Evolutionary conservation across 352 stramenopile genomes (phyloP), one percentile per base, ranked within the genome.

Genomic region (Globisporangium paroecandrum): DNA sequence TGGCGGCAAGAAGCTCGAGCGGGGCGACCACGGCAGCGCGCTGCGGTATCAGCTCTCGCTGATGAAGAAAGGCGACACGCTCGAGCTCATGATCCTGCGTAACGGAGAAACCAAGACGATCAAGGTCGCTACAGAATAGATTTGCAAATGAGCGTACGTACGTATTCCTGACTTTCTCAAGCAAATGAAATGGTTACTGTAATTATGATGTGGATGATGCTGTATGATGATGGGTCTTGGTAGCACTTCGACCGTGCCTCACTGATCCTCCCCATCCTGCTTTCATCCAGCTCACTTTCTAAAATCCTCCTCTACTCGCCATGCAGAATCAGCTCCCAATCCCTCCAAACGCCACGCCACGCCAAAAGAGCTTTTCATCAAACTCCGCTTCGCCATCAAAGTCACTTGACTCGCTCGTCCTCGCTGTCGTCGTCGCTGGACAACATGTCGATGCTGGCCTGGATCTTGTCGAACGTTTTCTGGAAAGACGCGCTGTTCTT

Each of bases 401-500:
- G 9, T 10, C 29, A 32, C 43, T 63, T 36, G 4, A 12, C 51
- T 20, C 15, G n/a, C 43, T 51, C 62, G 58, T 64, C 72, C 7
- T 76, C 71, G 22, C 71, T 75, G 25, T 81, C 75, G 32, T 86
- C 79, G 51, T 79, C 77, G 24, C 81, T 89, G 54, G 76, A 79
- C 29, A 87, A 65, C 71, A 85, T 72, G 65, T 89, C 71, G 58
- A 91, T 78, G 55, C 75, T 79, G 49, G 82, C 74, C 62, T 91
- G 82, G 54, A 91, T 84, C 62, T 89, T 70, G 34, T 75, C 77
- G 24, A 91, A 83, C 20, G 74, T 84, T 32, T 77, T 81, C 68
- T 86, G 79, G 51, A 89, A 85, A 29, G 56, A 69, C 34, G 79
- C 62, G 38, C 68, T 61, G 64, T 86, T 79, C 54, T 74, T 36